Conservation (phyloP, 1,284 basidiomycete genomes). For the Pyrrhoderma lamaoense region DNA sequence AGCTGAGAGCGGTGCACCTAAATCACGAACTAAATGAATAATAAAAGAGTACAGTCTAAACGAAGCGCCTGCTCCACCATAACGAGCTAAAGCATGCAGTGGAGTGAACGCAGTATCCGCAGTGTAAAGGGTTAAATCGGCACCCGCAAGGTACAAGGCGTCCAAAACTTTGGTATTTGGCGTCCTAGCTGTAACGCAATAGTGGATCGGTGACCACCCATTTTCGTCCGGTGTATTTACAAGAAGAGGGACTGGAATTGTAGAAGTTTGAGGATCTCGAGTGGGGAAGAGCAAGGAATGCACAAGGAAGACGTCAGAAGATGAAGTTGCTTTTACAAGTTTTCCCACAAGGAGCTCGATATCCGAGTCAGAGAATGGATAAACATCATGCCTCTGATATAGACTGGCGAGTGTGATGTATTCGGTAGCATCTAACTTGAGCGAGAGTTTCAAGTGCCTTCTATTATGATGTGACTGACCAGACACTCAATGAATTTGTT, state of each 20-base stretch:
- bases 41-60: slow-evolving; percentile 46
- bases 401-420: slow-evolving; percentile 20
- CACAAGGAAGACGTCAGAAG: slow-evolving; percentile 42
- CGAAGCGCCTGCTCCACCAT: slow-evolving; percentile 26
- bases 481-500: slow-evolving; percentile 1
- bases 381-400: slow-evolving; percentile 20
- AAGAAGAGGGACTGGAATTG: slow-evolving; percentile 21
- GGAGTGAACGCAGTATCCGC: slow-evolving; percentile 54
- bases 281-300: slow-evolving; percentile 49
- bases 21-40: slow-evolving; percentile 57
- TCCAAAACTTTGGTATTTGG: slow-evolving; percentile 60
- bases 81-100: slow-evolving; percentile 60
- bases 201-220: slow-evolving; percentile 66
- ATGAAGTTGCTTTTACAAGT: slow-evolving; percentile 45
- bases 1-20: slow-evolving; percentile 57
- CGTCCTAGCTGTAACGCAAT: slow-evolving; percentile 47
- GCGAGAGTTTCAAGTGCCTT: slow-evolving; percentile 14
- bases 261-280: slow-evolving; percentile 26
- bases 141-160: slow-evolving; percentile 62
- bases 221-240: slow-evolving; percentile 53
- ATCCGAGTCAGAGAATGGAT: slow-evolving; percentile 30
- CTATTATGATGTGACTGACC: slow-evolving; percentile 11
- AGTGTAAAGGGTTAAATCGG: slow-evolving; percentile 66
- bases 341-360: slow-evolving; percentile 36
- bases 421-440: slow-evolving; percentile 19